Evolutionary conservation across 352 stramenopile genomes (phyloP).

Genomic region (Lagenidium giganteum): DNA sequence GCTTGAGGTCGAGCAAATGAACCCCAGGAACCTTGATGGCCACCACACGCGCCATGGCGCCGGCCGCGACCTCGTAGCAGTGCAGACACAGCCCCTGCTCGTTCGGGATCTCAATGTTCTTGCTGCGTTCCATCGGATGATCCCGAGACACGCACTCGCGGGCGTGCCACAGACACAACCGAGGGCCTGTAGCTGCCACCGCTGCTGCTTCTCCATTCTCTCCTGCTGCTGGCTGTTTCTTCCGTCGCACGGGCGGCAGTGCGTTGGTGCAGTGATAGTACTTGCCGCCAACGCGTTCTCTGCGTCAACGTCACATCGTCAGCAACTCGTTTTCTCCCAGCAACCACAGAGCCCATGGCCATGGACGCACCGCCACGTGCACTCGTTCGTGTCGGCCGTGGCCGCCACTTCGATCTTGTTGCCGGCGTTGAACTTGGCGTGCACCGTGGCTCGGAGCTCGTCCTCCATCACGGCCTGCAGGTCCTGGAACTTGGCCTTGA

Average conservation of each 20-base stretch:
- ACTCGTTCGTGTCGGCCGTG: too few relatives aligned
- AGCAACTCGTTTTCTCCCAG: too few relatives aligned
- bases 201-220: conserved; percentile 1
- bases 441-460: conserved; percentile 18
- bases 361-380: too few relatives aligned
- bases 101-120: conserved; percentile 56
- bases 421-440: too few relatives aligned
- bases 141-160: conserved; percentile 33
- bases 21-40: conserved; percentile 29
- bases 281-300: conserved; percentile 39
- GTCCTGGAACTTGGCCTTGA: conserved; percentile 33
- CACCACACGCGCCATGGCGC: conserved; percentile 22
- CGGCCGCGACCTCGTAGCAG: too few relatives aligned
- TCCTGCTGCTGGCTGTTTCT: background rate
- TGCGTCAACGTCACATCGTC: too few relatives aligned
- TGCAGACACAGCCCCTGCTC: conserved; percentile 43
- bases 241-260: conserved; percentile 4
- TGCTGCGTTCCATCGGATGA: conserved; percentile 41
- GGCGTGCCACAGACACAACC: conserved; percentile 48
- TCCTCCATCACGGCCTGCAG: conserved; percentile 25
- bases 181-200: too few relatives aligned
- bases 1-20: conserved; percentile 10
- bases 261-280: conserved; percentile 47
- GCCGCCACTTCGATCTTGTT: too few relatives aligned
- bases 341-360: too few relatives aligned